phyloP scores from a whole-genome alignment of 192 early-diverging fungal species.

The Dissophora globulifera region DNA sequence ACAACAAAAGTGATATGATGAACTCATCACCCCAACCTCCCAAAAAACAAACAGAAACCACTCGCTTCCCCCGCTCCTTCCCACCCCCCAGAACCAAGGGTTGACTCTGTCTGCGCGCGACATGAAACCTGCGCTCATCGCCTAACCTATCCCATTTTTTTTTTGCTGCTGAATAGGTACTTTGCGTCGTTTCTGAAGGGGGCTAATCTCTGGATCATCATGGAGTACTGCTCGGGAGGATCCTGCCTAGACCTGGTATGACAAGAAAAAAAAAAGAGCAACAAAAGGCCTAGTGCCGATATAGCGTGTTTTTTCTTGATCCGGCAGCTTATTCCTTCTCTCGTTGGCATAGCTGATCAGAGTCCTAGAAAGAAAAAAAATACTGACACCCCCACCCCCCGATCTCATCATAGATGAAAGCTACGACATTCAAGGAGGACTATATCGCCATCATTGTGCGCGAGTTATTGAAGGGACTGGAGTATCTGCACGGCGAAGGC shows the following conservation, averaged over 20 bases:
- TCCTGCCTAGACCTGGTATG: conserved; percentile 92
- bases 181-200: conserved; percentile 92
- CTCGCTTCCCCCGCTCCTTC: no score
- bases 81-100: no score
- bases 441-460: conserved; percentile 93
- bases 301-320: not conserved
- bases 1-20: conserved; percentile 1
- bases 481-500: conserved; percentile 91
- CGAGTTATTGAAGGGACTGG: conserved; percentile 88
- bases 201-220: conserved; percentile 96
- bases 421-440: conserved; percentile 83
- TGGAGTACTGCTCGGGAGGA: conserved; percentile 97
- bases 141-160: conserved; percentile 4
- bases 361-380: not conserved
- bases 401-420: conserved; percentile 92
- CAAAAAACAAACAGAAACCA: no score
- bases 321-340: not conserved
- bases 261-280: not conserved
- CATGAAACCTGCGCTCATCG: no score
- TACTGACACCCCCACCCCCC: no score
- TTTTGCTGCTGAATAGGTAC: conserved; percentile 62
- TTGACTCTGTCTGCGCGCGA: no score
- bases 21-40: no score
- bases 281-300: not conserved
- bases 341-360: not conserved